A percentile compares a stretch with the other conserved stretches of the same genome.
Evolutionary conservation across 2,329 filamentous ascomycete species (phyloP).

Genomic region (Paraconiothyrium sp.): DNA sequence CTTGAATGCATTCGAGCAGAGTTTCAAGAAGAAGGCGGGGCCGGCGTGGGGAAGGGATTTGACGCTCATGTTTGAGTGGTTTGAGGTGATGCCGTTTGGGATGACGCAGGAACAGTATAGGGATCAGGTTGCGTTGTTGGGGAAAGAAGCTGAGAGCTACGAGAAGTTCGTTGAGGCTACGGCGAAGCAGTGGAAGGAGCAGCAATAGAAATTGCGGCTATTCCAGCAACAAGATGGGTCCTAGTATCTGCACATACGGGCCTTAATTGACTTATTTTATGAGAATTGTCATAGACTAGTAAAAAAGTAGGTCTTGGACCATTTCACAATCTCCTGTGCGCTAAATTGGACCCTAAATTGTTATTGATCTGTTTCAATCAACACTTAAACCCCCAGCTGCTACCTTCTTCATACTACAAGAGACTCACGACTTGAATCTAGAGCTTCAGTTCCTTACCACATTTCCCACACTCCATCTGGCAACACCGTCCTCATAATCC

Average conservation of each 20-base stretch:
- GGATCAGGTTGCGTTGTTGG: constrained; percentile 11
- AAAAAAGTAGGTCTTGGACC: too few species aligned
- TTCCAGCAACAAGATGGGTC: too few species aligned
- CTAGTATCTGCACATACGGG: too few species aligned
- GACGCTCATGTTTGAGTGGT: constrained; percentile 7
- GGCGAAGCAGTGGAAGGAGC: constrained; percentile 3
- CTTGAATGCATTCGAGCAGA: neutral
- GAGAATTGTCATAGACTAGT: too few species aligned
- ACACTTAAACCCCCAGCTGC: too few species aligned
- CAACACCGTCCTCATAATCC: constrained; percentile 86
- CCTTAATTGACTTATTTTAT: too few species aligned
- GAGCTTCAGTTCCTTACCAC: constrained; percentile 65
- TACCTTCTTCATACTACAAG: too few species aligned
- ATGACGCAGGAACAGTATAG: constrained; percentile 12
- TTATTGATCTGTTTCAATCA: too few species aligned
- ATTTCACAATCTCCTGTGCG: too few species aligned
- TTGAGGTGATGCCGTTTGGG: constrained; percentile 6
- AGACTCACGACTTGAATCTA: too few species aligned
- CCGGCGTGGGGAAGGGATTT: constrained; percentile 14
- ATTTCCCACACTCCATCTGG: constrained; percentile 83
- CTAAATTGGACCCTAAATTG: too few species aligned
- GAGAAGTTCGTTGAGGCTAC: constrained; percentile 14
- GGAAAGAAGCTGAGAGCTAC: constrained; percentile 16
- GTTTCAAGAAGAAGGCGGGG: neutral
- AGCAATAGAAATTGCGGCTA: neutral